A percentile compares a stretch with the other conserved stretches of the same genome.
phyloP scores from a whole-genome alignment of 164 flowering plant species.

The Amborella trichopoda region DNA sequence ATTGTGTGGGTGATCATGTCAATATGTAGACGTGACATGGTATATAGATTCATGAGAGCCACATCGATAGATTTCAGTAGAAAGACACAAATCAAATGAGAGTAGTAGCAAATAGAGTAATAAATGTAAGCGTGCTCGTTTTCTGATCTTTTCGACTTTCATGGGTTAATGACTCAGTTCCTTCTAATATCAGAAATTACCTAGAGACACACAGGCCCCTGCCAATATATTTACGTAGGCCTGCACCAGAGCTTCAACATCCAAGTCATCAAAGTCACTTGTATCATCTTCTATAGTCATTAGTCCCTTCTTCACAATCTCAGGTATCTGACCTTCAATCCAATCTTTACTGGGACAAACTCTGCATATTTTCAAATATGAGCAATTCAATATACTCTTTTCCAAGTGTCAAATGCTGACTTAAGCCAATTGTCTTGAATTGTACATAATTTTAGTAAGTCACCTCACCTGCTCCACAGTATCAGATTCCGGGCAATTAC shows the following conservation, averaged over 20 bases:
- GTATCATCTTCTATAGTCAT: constrained; percentile 37
- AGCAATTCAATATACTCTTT: constrained; percentile 4
- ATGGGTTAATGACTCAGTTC: no score
- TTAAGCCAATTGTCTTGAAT: background rate
- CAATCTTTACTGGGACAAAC: constrained; percentile 65
- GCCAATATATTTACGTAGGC: constrained; percentile 82
- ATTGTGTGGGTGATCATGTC: no score
- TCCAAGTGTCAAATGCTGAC: no score
- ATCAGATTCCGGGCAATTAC: constrained; percentile 90
- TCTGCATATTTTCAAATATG: constrained; percentile 25
- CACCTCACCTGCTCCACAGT: constrained; percentile 82
- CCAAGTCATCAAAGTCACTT: constrained; percentile 53
- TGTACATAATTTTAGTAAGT: background rate
- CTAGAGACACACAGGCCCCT: constrained; percentile 88
- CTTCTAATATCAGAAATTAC: no score
- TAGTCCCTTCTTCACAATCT: constrained; percentile 47
- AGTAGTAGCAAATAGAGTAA: no score
- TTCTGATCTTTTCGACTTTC: no score
- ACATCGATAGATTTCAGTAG: no score
- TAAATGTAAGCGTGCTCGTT: no score
- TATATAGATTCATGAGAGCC: no score
- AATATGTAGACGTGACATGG: no score
- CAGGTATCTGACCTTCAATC: constrained; percentile 83
- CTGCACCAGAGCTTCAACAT: constrained; percentile 64
- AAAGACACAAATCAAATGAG: no score